Conservation (phyloP, 1,139 yeast species). For the Lodderomyces elongisporus region DNA sequence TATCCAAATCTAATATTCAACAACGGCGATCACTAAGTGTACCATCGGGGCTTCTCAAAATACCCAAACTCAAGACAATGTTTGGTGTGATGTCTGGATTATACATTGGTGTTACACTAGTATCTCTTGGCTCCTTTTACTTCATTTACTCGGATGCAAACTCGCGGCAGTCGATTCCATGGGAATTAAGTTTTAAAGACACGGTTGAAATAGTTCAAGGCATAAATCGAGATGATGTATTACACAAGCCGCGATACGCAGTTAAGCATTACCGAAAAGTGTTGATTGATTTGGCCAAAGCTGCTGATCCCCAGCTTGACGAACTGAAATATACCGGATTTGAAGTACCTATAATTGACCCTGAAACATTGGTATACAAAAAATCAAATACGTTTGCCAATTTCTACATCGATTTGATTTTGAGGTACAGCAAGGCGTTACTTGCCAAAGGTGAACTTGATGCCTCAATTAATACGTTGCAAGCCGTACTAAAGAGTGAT, state of each 20-base stretch:
- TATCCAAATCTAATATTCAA: no score
- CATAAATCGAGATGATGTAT: conserved; percentile 43
- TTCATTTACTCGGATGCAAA: conserved; percentile 40
- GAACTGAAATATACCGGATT: conserved; percentile 22
- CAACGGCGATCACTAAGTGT: no score
- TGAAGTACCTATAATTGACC: conserved; percentile 30
- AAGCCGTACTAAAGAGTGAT: conserved; percentile 32
- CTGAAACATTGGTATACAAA: conserved; percentile 26
- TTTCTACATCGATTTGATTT: conserved; percentile 42
- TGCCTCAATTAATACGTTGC: conserved; percentile 26
- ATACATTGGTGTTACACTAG: conserved; percentile 39
- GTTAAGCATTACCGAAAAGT: conserved; percentile 42
- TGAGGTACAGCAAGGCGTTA: conserved; percentile 39
- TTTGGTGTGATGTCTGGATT: conserved; percentile 42
- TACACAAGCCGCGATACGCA: conserved; percentile 40
- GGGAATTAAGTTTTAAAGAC: conserved; percentile 29
- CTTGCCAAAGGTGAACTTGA: conserved; percentile 39
- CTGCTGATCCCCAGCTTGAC: conserved; percentile 22
- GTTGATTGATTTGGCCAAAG: conserved; percentile 32
- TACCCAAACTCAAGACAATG: no score
- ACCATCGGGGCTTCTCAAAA: no score
- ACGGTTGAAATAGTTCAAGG: conserved; percentile 41
- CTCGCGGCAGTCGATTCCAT: conserved; percentile 38
- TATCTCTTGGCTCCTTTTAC: conserved; percentile 37
- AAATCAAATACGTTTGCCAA: conserved; percentile 35